Base-by-base conservation (phyloP, 2,329 filamentous ascomycete genomes). In the Graphilbum fragrans region DNA sequence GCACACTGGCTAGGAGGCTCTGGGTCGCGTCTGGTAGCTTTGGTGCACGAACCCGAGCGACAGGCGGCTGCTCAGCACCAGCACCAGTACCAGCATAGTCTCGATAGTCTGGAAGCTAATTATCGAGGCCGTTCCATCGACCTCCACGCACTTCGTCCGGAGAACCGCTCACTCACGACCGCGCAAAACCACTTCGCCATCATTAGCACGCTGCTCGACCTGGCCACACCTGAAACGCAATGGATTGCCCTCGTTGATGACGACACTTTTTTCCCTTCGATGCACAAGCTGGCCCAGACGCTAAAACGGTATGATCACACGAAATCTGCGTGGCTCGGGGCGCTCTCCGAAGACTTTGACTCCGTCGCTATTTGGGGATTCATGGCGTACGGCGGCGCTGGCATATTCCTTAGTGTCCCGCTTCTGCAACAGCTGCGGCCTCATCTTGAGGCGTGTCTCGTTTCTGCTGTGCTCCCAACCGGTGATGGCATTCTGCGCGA, bases 241-340 rank as follows among this genome's bases (percentile, higher is more conserved):
- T 80, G 75, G 74, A 64, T 67, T 14, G 68, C 65, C 17, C 60
- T 79, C 38, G 65, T 79, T 31, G 74, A 80, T 51, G 75, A 80
- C 50, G 75, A 80, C 49, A 80, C 75, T 2, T 79, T 80, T 54
- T 78, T 78, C 53, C 66, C 70, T 2, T 72, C 69, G 2, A 64
- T 79, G 35, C 55, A 66, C 39, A 61, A 62, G 1, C 58, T 80
- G 16, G 59, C 66, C 19, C 54, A 64, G n/a, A 60, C 65, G 6
- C 62, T 79, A 2, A 51, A 50, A 27, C 53, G 57, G 31, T 64
- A 72, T 47, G 66, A 79, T 50, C 61, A 70, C 50, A 63, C 60
- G 2, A 52, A 61, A 18, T 62, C 69, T 3, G 53, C 61, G 29
- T 80, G 77, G 54, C 59, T 78, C 11, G 75, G 76, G 3, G 68